Conservation (phyloP, 805 yeast genomes). For the Candida germanica region DNA sequence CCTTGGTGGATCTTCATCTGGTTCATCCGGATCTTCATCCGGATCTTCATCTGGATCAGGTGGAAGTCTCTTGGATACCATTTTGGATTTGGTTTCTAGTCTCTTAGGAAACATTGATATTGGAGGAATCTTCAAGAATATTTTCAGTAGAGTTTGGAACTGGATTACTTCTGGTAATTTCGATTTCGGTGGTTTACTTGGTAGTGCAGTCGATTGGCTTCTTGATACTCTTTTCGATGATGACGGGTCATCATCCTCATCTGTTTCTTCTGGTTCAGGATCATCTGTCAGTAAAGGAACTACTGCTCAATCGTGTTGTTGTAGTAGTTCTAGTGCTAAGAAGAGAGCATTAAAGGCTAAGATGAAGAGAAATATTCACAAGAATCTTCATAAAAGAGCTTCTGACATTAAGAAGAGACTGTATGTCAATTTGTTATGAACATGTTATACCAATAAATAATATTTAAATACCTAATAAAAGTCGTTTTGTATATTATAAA, state of each 20-base stretch:
- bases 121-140: no score
- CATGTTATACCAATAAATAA: conserved; percentile 11
- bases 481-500: no score
- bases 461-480: conserved; percentile 4
- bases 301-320: conserved; percentile 8
- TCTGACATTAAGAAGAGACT: conserved; percentile 10
- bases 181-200: conserved; percentile 10
- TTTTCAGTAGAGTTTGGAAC: conserved; percentile 10
- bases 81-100: neutral
- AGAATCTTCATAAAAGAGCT: conserved; percentile 15
- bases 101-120: conserved; percentile 4
- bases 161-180: conserved; percentile 10
- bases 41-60: no score
- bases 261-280: conserved; percentile 4
- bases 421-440: conserved; percentile 14
- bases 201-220: conserved; percentile 15
- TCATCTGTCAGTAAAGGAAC: conserved; percentile 4
- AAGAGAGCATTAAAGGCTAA: conserved; percentile 17
- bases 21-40: conserved; percentile 5
- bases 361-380: conserved; percentile 17
- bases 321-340: conserved; percentile 9
- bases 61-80: neutral
- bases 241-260: conserved; percentile 13
- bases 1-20: conserved; percentile 6
- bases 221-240: conserved; percentile 20